Conservation (phyloP, 164 flowering plant species). For the Chloranthus sessilifolius region DNA sequence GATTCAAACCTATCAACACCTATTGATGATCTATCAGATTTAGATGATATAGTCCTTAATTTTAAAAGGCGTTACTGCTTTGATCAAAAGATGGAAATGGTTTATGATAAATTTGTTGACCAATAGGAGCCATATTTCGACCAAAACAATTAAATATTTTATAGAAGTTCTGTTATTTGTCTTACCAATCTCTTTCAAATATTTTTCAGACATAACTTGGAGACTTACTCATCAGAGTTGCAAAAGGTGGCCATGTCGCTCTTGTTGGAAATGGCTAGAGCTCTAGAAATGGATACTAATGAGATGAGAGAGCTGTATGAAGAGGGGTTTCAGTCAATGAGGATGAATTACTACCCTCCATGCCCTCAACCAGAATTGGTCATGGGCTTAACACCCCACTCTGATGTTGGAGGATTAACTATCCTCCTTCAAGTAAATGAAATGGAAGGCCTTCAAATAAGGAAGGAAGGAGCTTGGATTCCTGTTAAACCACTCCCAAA, state of each 20-base stretch:
- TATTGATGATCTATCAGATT: too few relatives aligned
- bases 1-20: too few relatives aligned
- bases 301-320: slow-evolving; percentile 21
- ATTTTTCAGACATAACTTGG: too few relatives aligned
- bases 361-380: slow-evolving; percentile 35
- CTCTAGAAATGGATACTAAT: slow-evolving; percentile 21
- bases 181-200: too few relatives aligned
- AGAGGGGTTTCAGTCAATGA: slow-evolving; percentile 16
- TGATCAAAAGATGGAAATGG: too few relatives aligned
- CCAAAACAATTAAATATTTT: too few relatives aligned
- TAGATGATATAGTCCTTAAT: too few relatives aligned
- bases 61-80: too few relatives aligned
- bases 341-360: slow-evolving; percentile 40
- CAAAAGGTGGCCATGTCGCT: slow-evolving; percentile 11
- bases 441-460: slow-evolving; percentile 39
- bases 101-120: too few relatives aligned
- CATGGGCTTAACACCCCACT: slow-evolving; percentile 37
- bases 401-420: slow-evolving; percentile 38
- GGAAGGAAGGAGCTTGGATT: slow-evolving; percentile 35
- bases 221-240: slow-evolving; percentile 29
- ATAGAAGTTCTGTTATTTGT: too few relatives aligned
- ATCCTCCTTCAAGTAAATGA: slow-evolving; percentile 35
- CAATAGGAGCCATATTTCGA: too few relatives aligned
- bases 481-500: slow-evolving; percentile 33
- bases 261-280: slow-evolving; percentile 22